Base-by-base conservation (phyloP, 2,329 filamentous ascomycete genomes). In the Shiraia bambusicola region DNA sequence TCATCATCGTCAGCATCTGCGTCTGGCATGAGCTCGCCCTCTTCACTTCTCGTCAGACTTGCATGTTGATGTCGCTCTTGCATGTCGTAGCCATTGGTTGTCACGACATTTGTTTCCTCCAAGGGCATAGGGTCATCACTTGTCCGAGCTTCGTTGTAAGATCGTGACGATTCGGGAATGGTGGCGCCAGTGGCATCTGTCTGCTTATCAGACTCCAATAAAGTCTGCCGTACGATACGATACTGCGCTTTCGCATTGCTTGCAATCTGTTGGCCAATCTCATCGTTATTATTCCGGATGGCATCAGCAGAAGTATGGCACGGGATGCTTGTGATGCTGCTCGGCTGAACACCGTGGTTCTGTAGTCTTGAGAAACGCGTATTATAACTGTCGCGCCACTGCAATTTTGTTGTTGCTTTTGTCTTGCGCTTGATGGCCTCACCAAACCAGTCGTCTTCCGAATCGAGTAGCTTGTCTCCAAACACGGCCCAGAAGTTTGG, bases 401-500 rank as follows among this genome's bases (percentile, higher is more conserved):
- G 47, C 28, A 54, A 50, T 25, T 58, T 51, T 41, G 14, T 54
- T 45, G 14, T 50, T 11, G 22, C 54, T 31, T 49, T 52, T 10
- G 35, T 45, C 26, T 56, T 59, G 29, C 57, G 52, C 37, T 57
- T 59, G 30, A 66, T 57, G 36, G 64, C 52, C 22, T 59, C 44
- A n/a, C 58, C 58, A 40, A 66, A 61, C 53, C 54, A 58, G 32
- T 67, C 65, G 6, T 56, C 50, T 9, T 59, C 55, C 11, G 49
- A 45, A 17, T 55, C 62, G 11, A 54, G 51, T 16, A 66, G 32
- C 22, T 44, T 39, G 13, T 67, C 63, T 7, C 65, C 65, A 33
- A 67, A 67, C 1, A 45, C 55, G n/a, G 59, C 63, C 63, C 63
- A 67, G 31, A 59, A 58, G 12, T 47, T 45, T 11, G 50, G 33